These are phyloP conservation scores for Dorcoceras hygrometricum DNA, from an alignment of 257 asterid genomes.

Conservation along the genomic window DNA sequence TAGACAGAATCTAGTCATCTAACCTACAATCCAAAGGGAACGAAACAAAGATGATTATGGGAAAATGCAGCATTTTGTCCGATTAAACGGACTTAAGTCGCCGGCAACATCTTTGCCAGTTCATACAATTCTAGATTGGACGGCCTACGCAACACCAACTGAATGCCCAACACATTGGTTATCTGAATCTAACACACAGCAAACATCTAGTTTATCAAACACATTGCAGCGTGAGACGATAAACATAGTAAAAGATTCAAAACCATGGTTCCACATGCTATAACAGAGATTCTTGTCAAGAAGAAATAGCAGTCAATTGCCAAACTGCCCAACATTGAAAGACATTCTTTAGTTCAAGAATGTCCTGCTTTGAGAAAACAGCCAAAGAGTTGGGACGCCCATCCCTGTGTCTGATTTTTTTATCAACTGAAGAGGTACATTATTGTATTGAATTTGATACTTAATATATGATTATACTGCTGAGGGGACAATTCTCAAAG, in stretches of 20 bases:
- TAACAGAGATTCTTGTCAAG: background rate
- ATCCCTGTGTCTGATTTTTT: constrained; percentile 39
- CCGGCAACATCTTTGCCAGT: no score
- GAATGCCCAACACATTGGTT: background rate
- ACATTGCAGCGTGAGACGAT: background rate
- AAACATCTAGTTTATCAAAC: no score
- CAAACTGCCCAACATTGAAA: constrained; percentile 57
- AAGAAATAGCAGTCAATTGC: constrained; percentile 16
- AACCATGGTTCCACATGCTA: background rate
- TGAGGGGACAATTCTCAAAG: constrained; percentile 31
- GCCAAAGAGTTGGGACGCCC: constrained; percentile 44
- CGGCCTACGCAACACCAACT: background rate
- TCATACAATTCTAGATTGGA: no score
- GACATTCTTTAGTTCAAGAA: constrained; percentile 33
- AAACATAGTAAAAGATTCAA: background rate
- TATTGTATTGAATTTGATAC: constrained; percentile 11
- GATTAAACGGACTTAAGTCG: background rate
- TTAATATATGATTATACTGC: constrained; percentile 20
- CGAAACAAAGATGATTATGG: background rate
- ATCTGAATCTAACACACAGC: background rate
- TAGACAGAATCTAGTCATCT: background rate
- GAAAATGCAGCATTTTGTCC: background rate
- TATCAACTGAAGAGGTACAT: constrained; percentile 25
- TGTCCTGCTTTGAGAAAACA: constrained; percentile 40
- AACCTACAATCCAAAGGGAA: background rate